Percentiles rank a stretch among this genome's conserved stretches.
Evolutionary conservation across 345 rosid species (phyloP).

Genomic region (Arabis hirsuta): DNA sequence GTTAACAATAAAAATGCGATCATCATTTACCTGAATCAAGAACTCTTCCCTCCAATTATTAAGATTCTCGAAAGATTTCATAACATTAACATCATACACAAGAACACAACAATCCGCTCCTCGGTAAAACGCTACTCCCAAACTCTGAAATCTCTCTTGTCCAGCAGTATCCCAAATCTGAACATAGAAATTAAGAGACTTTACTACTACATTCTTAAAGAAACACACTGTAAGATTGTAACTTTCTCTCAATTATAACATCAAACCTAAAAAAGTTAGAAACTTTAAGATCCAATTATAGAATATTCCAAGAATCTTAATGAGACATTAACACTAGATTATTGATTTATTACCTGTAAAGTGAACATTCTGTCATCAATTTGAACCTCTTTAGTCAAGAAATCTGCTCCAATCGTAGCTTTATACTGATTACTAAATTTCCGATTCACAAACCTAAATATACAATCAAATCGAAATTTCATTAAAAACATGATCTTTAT

Average conservation of each 20-base stretch:
- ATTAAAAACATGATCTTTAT: neutral
- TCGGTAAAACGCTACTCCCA: slow-evolving; percentile 85
- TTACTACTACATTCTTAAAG: neutral
- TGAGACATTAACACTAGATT: neutral
- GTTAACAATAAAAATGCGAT: too few relatives aligned
- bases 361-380: slow-evolving; percentile 90
- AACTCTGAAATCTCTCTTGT: slow-evolving; percentile 89
- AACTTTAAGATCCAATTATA: slow-evolving; percentile 11
- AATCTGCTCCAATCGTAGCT: slow-evolving; percentile 96
- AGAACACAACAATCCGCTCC: slow-evolving; percentile 96
- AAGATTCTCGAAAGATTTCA: slow-evolving; percentile 88
- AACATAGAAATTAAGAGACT: neutral
- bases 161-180: slow-evolving; percentile 95
- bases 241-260: neutral
- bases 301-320: slow-evolving; percentile 34
- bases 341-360: slow-evolving; percentile 62
- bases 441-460: slow-evolving; percentile 80
- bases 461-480: slow-evolving; percentile 5
- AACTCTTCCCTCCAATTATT: slow-evolving; percentile 94
- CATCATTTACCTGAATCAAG: slow-evolving; percentile 65
- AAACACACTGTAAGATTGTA: neutral
- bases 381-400: slow-evolving; percentile 88
- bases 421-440: slow-evolving; percentile 94
- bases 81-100: slow-evolving; percentile 79
- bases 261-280: neutral